Conservation (phyloP, 2,329 filamentous ascomycete species). For the Ambrosiella cleistominuta region DNA sequence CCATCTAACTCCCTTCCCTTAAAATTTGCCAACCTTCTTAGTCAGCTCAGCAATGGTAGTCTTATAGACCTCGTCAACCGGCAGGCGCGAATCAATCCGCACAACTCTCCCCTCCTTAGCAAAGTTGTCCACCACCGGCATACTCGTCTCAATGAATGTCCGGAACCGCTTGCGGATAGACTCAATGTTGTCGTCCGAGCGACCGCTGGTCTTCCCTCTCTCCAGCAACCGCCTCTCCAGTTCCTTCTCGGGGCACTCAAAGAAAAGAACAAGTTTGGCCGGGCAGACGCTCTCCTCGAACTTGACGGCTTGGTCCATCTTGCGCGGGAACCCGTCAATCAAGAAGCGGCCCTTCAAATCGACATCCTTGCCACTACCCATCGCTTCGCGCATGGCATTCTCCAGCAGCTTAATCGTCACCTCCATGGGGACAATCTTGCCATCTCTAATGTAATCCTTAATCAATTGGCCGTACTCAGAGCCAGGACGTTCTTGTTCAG, state of each 20-base stretch:
- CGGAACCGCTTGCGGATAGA: slow-evolving; percentile 93
- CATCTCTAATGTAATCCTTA: slow-evolving; percentile 81
- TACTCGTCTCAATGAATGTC: slow-evolving; percentile 86
- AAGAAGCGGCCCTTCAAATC: slow-evolving; percentile 51
- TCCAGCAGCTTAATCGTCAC: slow-evolving; percentile 86
- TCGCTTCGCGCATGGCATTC: slow-evolving; percentile 68
- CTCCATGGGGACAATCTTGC: slow-evolving; percentile 96
- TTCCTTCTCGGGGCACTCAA: slow-evolving; percentile 76
- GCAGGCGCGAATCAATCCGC: slow-evolving; percentile 54
- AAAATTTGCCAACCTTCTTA: slow-evolving; percentile 26
- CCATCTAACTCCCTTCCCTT: background rate
- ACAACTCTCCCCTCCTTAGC: slow-evolving; percentile 61
- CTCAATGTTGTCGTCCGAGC: slow-evolving; percentile 85
- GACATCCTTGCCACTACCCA: slow-evolving; percentile 24
- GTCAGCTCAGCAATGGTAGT: slow-evolving; percentile 34
- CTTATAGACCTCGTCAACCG: slow-evolving; percentile 43
- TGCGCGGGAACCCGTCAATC: slow-evolving; percentile 74
- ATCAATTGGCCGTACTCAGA: slow-evolving; percentile 87
- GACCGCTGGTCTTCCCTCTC: slow-evolving; percentile 80
- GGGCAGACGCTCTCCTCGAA: slow-evolving; percentile 83
- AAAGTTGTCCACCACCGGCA: slow-evolving; percentile 88
- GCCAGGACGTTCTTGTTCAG: slow-evolving; percentile 74
- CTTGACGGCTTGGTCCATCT: slow-evolving; percentile 89
- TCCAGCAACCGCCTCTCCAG: slow-evolving; percentile 75
- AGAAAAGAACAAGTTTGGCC: slow-evolving; percentile 76